phyloP scores from a whole-genome alignment of 2,329 filamentous ascomycete genomes.

The Fusarium devonianum region DNA sequence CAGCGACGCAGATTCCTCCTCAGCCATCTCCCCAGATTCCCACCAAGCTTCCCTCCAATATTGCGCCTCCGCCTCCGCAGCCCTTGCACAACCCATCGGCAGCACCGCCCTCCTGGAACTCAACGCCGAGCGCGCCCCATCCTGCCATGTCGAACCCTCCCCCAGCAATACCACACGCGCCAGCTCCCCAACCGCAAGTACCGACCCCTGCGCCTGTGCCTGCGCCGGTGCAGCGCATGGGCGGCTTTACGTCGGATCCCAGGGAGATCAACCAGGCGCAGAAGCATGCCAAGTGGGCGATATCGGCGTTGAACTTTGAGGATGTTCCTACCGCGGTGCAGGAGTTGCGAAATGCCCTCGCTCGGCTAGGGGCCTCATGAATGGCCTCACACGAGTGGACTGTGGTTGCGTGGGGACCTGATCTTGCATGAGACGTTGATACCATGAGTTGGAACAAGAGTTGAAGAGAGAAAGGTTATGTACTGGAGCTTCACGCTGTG shows the following conservation, averaged over 20 bases:
- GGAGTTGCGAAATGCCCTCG: slow-evolving; percentile 79
- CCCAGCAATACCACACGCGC: slow-evolving; percentile 28
- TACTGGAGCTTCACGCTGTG: slow-evolving; percentile 4
- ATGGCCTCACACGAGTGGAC: background rate
- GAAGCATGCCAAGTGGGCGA: slow-evolving; percentile 97
- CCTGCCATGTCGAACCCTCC: slow-evolving; percentile 31
- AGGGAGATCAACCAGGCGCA: slow-evolving; percentile 80
- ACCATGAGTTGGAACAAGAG: slow-evolving; percentile 23
- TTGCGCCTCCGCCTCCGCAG: slow-evolving; percentile 33
- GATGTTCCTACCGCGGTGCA: slow-evolving; percentile 89
- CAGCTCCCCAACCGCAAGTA: slow-evolving; percentile 18
- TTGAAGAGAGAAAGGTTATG: slow-evolving; percentile 3
- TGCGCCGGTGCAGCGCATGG: slow-evolving; percentile 10
- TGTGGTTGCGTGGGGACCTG: background rate
- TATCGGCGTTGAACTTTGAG: slow-evolving; percentile 95
- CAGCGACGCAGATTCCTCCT: slow-evolving; percentile 36
- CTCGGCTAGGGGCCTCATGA: slow-evolving; percentile 67
- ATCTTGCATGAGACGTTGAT: slow-evolving; percentile 25
- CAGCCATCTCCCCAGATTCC: slow-evolving; percentile 43
- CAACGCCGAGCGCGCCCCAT: slow-evolving; percentile 33
- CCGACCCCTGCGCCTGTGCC: slow-evolving; percentile 24
- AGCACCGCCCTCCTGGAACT: slow-evolving; percentile 32
- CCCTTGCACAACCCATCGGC: slow-evolving; percentile 31
- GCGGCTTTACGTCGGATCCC: slow-evolving; percentile 34
- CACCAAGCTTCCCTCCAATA: slow-evolving; percentile 36